Base-by-base conservation (phyloP, 495 filamentous ascomycete genomes). In the Aspergillus incahuasiensis region DNA sequence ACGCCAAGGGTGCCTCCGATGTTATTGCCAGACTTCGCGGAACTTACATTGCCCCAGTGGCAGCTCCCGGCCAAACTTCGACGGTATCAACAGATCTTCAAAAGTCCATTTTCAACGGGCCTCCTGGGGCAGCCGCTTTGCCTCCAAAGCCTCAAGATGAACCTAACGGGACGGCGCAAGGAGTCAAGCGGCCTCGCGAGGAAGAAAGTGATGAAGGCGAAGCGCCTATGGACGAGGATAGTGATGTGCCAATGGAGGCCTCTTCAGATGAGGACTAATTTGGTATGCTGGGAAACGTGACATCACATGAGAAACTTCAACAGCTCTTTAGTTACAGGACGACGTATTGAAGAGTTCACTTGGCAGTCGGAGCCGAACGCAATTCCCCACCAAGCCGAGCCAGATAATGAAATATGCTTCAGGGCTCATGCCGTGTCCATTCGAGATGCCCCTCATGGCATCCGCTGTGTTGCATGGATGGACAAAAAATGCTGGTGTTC, bases 21-120 rank as follows among this genome's bases (percentile, higher is more conserved):
- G 82, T 86, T 21, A 84, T 97, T 61, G 84, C 89, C 12, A 95
- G 92, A 68, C 80, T 97, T 38, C 91, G 95, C 60, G 95, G 94
- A 41, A 95, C 90, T 22, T 95, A 90, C 69, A 82, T 82, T 48
- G 77, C 83, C 54, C 85, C 90, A 15, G 66, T 67, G 24, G 60
- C 71, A 7, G 74, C 73, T 6, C 75, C 72, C 5, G 78, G 76
- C 15, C 54, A 58, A 48, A 21, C 45, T n/a, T 78, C 69, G n/a
- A 78, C 79, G 32, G 81, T 79, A 39, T 81, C 88, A 24, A 90
- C 85, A 2, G 88, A 91, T 53, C 74, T 90, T 11, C 89, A 92
- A 64, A 88, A 90, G 62, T 88, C 85, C 54, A 91, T 94, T 53
- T 92, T 94, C 69, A 85, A 82, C 57, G 82, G 81, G 3, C 86